These are phyloP conservation scores for Termitomyces heimii DNA, from an alignment of 768 basidiomycete genomes.

Conservation along the genomic window DNA sequence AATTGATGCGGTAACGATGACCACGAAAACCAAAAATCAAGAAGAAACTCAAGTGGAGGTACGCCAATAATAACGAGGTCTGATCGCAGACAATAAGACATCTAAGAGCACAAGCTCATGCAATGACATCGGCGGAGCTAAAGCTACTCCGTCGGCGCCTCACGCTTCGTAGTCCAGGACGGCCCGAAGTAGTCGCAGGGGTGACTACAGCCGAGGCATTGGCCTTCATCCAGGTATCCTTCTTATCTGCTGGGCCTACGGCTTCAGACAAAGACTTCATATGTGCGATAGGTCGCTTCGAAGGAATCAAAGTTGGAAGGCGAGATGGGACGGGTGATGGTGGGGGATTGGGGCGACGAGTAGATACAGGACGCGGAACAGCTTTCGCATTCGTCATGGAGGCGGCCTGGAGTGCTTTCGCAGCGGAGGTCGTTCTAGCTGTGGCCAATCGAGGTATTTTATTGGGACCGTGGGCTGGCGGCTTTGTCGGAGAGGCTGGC, in stretches of 20 bases:
- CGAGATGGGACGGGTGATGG: constrained; percentile 70
- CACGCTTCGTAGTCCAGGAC: constrained; percentile 69
- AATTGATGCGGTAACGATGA: constrained; percentile 8
- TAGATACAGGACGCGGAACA: constrained; percentile 15
- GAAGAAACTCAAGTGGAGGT: not conserved
- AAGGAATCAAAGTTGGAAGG: constrained; percentile 62
- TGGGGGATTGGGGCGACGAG: constrained; percentile 33
- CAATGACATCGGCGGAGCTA: constrained; percentile 80
- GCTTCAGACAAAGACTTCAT: constrained; percentile 45
- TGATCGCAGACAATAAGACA: not conserved
- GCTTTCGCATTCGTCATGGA: constrained; percentile 27
- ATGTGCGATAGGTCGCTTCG: constrained; percentile 44
- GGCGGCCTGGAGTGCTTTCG: constrained; percentile 35
- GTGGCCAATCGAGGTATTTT: constrained; percentile 65
- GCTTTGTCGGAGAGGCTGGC: constrained; percentile 36
- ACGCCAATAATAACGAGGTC: constrained; percentile 3
- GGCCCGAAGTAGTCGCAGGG: constrained; percentile 63
- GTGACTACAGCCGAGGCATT: constrained; percentile 66
- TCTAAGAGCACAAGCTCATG: constrained; percentile 30
- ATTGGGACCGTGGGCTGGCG: constrained; percentile 49
- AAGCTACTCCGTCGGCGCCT: constrained; percentile 82
- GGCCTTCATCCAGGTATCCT: constrained; percentile 75
- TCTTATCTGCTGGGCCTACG: constrained; percentile 33
- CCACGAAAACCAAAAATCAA: constrained; percentile 9
- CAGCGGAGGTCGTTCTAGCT: constrained; percentile 44